A percentile compares a stretch with the other conserved stretches of the same genome.
Conservation (phyloP, 1,139 yeast species). For the Magnusiomyces sp. region DNA sequence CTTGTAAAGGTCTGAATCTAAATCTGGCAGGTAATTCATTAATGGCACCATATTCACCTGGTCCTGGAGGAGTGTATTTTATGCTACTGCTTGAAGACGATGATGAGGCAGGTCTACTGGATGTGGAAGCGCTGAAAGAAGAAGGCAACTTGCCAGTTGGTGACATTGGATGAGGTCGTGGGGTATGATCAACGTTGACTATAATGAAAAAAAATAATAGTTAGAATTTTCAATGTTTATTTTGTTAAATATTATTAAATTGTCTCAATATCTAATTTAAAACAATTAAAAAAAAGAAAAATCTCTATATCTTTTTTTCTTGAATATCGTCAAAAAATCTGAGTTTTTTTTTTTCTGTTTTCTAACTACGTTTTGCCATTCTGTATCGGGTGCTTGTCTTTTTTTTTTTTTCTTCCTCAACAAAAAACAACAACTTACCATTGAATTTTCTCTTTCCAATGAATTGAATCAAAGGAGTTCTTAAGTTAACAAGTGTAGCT, state of each 20-base stretch:
- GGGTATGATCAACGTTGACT: constrained; percentile 32
- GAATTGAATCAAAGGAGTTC: constrained; percentile 35
- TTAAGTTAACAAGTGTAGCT: constrained; percentile 22
- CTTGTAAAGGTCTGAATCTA: constrained; percentile 54
- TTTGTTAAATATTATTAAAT: neutral
- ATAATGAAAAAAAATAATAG: too few relatives aligned
- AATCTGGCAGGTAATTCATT: constrained; percentile 62
- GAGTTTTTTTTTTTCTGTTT: too few relatives aligned
- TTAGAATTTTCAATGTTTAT: neutral
- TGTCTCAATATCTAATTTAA: too few relatives aligned
- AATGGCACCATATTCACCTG: constrained; percentile 48
- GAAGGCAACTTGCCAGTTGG: constrained; percentile 41
- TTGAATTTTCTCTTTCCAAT: constrained; percentile 32
- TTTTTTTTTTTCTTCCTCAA: too few relatives aligned
- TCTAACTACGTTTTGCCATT: too few relatives aligned
- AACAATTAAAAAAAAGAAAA: too few relatives aligned
- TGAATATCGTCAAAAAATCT: too few relatives aligned
- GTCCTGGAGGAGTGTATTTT: constrained; percentile 28
- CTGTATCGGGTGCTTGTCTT: too few relatives aligned
- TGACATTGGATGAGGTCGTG: constrained; percentile 40
- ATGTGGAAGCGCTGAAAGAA: constrained; percentile 35
- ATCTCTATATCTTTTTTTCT: too few relatives aligned
- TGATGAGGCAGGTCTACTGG: constrained; percentile 37
- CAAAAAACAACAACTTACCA: too few relatives aligned
- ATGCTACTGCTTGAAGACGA: constrained; percentile 35